phyloP scores from a whole-genome alignment of 306 rosid genomes.

The Fragaria vesca region DNA sequence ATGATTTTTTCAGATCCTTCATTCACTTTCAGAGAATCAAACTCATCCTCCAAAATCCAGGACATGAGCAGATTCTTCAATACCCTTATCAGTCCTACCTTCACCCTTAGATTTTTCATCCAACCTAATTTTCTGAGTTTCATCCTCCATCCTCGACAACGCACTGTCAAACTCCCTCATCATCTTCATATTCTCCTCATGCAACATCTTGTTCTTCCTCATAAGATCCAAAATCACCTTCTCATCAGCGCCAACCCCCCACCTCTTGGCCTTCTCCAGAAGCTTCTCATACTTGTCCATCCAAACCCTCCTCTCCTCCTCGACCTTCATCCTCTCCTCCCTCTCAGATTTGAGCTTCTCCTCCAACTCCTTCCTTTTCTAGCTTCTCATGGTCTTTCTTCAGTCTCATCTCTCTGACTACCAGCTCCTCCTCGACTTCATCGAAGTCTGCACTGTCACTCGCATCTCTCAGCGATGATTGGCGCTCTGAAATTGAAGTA shows the following conservation, averaged over 20 bases:
- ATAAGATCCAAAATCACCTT: background rate
- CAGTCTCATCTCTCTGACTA: constrained; percentile 20
- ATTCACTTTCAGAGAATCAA: background rate
- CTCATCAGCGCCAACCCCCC: background rate
- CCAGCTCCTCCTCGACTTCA: constrained; percentile 26
- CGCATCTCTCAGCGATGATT: constrained; percentile 1
- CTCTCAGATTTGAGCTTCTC: background rate
- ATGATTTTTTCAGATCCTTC: background rate
- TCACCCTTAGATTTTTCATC: background rate
- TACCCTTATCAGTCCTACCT: background rate
- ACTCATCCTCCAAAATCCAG: background rate
- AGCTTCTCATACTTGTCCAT: background rate
- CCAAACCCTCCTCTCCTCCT: background rate
- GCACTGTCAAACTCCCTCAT: background rate
- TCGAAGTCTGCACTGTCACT: constrained; percentile 3
- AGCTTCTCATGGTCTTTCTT: constrained; percentile 6
- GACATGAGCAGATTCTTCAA: background rate
- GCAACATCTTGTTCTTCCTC: background rate
- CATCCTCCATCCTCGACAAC: background rate
- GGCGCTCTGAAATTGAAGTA: too few species aligned
- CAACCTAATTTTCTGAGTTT: background rate
- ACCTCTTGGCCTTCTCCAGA: constrained; percentile 15
- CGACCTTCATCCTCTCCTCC: background rate
- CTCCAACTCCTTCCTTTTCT: background rate
- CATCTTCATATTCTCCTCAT: constrained; percentile 2